phyloP scores from a whole-genome alignment of 108 stramenopile genomes.

The Seminavis robusta region DNA sequence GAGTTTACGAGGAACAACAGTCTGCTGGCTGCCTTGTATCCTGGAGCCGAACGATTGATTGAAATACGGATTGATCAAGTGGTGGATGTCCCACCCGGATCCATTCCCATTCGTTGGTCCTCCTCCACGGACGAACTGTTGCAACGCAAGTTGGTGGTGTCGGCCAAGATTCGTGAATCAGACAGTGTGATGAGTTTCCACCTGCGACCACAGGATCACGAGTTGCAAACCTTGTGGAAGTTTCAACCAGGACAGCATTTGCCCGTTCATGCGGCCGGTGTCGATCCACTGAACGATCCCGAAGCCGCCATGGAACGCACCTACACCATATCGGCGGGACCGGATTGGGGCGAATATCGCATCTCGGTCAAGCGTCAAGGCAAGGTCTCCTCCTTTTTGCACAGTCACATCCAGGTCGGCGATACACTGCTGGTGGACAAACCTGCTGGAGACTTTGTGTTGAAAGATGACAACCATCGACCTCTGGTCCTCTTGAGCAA shows the following conservation, averaged over 20 bases:
- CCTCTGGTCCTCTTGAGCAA: conserved; percentile 20
- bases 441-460: conserved; percentile 31
- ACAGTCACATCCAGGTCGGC: conserved; percentile 21
- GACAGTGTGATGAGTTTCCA: conserved; percentile 22
- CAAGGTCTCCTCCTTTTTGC: conserved; percentile 15
- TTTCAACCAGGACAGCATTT: conserved; percentile 33
- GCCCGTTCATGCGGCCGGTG: too few relatives aligned
- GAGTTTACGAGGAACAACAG: background rate
- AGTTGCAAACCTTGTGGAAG: background rate
- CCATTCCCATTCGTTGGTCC: conserved; percentile 25
- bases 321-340: conserved; percentile 21
- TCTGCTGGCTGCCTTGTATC: background rate
- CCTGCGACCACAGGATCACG: conserved; percentile 1
- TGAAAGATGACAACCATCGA: background rate
- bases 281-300: background rate
- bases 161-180: conserved; percentile 8
- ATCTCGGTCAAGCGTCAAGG: conserved; percentile 35
- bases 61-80: conserved; percentile 19
- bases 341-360: conserved; percentile 9
- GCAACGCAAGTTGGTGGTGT: conserved; percentile 6
- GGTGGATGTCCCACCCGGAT: conserved; percentile 6
- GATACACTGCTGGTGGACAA: conserved; percentile 9
- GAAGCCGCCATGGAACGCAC: conserved; percentile 7
- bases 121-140: background rate
- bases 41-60: conserved; percentile 17